These are phyloP conservation scores for Xylariomycetidae sp. DNA, from an alignment of 2,329 filamentous ascomycete species.

Conservation along the genomic window DNA sequence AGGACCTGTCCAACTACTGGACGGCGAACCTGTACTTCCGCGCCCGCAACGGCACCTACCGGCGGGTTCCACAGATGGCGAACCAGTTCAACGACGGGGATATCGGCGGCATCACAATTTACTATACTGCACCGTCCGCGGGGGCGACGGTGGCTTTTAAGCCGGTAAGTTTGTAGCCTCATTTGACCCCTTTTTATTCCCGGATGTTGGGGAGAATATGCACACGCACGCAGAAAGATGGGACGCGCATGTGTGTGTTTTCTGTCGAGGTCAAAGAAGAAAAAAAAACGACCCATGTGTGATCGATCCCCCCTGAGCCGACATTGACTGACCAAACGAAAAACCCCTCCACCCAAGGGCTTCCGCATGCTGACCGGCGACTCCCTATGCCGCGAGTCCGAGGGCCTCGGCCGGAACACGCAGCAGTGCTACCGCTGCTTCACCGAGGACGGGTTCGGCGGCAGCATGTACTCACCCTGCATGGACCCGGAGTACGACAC, in stretches of 20 bases:
- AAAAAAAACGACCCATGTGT: too few relatives aligned
- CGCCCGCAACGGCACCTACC: constrained; percentile 28
- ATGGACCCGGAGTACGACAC: neutral
- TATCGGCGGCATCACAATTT: constrained; percentile 20
- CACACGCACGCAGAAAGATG: too few relatives aligned
- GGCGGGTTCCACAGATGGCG: constrained; percentile 20
- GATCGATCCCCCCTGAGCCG: too few relatives aligned
- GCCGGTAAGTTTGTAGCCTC: constrained; percentile 23
- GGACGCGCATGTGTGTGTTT: too few relatives aligned
- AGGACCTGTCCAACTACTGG: constrained; percentile 31
- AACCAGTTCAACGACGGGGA: constrained; percentile 25
- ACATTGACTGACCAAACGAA: too few relatives aligned
- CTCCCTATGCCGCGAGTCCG: neutral
- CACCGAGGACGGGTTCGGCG: neutral
- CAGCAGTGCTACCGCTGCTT: neutral
- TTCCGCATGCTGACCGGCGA: constrained; percentile 40
- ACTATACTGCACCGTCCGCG: constrained; percentile 19
- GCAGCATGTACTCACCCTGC: neutral
- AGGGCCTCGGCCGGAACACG: neutral
- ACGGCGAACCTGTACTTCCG: constrained; percentile 30
- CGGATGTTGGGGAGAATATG: too few relatives aligned
- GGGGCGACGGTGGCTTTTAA: constrained; percentile 36
- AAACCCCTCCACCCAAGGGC: too few relatives aligned
- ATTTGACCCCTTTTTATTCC: too few relatives aligned
- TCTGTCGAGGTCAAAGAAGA: too few relatives aligned